phyloP scores from a whole-genome alignment of 805 yeast species.

The Saturnispora dispora region DNA sequence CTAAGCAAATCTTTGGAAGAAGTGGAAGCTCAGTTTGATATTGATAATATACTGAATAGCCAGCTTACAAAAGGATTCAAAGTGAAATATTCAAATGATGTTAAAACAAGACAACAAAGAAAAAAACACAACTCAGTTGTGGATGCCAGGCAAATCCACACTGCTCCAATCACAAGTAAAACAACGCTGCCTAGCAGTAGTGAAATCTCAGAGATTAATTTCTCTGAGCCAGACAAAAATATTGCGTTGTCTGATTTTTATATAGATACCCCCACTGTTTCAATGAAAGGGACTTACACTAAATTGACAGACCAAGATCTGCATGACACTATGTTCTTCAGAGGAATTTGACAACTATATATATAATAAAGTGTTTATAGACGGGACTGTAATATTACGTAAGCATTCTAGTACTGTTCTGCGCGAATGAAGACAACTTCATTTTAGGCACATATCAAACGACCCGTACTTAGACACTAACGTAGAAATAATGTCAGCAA shows the following conservation, averaged over 20 bases:
- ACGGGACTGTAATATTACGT: neutral
- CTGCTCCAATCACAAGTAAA: neutral
- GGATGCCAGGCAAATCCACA: neutral
- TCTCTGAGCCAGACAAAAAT: conserved; percentile 1
- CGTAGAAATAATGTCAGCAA: conserved; percentile 9
- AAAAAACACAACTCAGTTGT: neutral
- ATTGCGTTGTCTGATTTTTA: neutral
- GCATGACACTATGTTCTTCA: neutral
- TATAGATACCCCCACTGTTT: neutral
- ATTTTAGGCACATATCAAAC: neutral
- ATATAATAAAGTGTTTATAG: neutral
- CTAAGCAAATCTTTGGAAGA: neutral
- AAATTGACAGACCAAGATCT: neutral
- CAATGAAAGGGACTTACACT: neutral
- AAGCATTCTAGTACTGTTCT: neutral
- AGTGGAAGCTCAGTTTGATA: neutral
- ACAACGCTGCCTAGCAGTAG: neutral
- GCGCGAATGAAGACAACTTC: neutral
- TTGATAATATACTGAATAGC: neutral
- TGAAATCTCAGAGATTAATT: neutral
- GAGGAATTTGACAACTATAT: neutral
- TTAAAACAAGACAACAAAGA: neutral
- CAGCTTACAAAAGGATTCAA: neutral
- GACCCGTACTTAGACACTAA: neutral
- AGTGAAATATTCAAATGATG: conserved; percentile 2